phyloP scores from a whole-genome alignment of 257 asterid species.

The Fraxinus cuspidata region DNA sequence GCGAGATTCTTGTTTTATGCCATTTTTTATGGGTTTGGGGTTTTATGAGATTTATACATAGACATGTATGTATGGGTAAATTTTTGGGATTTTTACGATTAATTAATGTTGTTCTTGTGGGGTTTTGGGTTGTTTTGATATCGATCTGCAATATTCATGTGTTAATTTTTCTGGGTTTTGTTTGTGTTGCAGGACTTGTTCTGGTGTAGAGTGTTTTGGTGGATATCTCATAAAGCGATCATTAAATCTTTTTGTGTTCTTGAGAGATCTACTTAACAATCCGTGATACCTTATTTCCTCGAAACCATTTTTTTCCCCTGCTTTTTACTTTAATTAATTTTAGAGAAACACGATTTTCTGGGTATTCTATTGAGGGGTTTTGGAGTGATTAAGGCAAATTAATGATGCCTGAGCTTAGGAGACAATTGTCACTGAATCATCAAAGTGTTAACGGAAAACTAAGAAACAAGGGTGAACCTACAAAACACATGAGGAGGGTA shows the following conservation, averaged over 20 bases:
- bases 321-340: constrained; percentile 20
- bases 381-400: constrained; percentile 16
- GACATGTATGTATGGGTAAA: no score
- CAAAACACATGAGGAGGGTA: constrained; percentile 42
- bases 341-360: constrained; percentile 35
- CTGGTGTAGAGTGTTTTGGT: constrained; percentile 91
- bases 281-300: constrained; percentile 15
- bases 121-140: constrained; percentile 30
- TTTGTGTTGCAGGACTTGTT: constrained; percentile 80
- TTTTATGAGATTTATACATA: neutral
- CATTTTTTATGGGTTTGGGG: neutral
- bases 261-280: constrained; percentile 57
- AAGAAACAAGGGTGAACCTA: constrained; percentile 23
- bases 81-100: neutral
- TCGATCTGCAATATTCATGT: constrained; percentile 40
- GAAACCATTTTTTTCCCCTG: neutral
- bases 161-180: neutral
- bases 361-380: constrained; percentile 46
- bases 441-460: constrained; percentile 28
- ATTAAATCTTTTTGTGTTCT: constrained; percentile 61
- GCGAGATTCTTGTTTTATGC: neutral
- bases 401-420: constrained; percentile 46
- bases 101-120: no score
- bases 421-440: constrained; percentile 26
- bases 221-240: constrained; percentile 86